Evolutionary conservation across 306 rosid genomes (phyloP).

Genomic region (Neltuma alba): DNA sequence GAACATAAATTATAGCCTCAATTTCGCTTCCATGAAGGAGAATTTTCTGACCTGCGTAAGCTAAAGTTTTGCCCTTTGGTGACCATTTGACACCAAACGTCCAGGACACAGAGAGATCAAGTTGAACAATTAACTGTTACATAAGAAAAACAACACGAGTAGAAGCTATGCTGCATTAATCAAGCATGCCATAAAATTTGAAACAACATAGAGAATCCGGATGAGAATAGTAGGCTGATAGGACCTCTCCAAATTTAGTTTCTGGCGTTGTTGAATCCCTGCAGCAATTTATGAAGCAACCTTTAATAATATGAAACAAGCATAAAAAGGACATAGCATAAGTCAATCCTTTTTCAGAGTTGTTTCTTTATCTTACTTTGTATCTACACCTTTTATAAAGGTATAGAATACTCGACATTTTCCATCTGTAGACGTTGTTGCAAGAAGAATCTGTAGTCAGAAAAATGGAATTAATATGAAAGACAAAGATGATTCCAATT

Average conservation of each 20-base stretch:
- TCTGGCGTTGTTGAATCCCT: slow-evolving; percentile 89
- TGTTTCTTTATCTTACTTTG: slow-evolving; percentile 68
- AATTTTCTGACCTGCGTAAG: slow-evolving; percentile 82
- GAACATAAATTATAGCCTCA: slow-evolving; percentile 26
- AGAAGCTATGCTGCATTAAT: slow-evolving; percentile 17
- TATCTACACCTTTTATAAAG: slow-evolving; percentile 87
- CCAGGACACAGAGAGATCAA: slow-evolving; percentile 92
- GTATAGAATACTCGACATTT: slow-evolving; percentile 92
- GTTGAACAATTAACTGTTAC: slow-evolving; percentile 87
- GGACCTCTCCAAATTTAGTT: slow-evolving; percentile 95
- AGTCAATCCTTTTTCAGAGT: slow-evolving; percentile 25
- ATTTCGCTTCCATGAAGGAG: slow-evolving; percentile 27
- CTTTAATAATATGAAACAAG: slow-evolving; percentile 18
- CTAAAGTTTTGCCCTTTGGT: slow-evolving; percentile 93
- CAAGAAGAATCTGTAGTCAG: slow-evolving; percentile 78
- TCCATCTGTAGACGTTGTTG: slow-evolving; percentile 95
- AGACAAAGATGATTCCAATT: neutral
- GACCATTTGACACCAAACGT: slow-evolving; percentile 98
- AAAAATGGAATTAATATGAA: slow-evolving; percentile 26
- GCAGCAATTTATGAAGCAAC: slow-evolving; percentile 50
- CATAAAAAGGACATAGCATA: slow-evolving; percentile 20
- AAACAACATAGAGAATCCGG: slow-evolving; percentile 22
- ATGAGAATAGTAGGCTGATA: slow-evolving; percentile 32
- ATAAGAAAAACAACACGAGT: slow-evolving; percentile 36
- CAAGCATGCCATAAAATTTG: neutral